Base-by-base conservation (phyloP, 1,284 basidiomycete species). In the Tylopilus sp. region DNA sequence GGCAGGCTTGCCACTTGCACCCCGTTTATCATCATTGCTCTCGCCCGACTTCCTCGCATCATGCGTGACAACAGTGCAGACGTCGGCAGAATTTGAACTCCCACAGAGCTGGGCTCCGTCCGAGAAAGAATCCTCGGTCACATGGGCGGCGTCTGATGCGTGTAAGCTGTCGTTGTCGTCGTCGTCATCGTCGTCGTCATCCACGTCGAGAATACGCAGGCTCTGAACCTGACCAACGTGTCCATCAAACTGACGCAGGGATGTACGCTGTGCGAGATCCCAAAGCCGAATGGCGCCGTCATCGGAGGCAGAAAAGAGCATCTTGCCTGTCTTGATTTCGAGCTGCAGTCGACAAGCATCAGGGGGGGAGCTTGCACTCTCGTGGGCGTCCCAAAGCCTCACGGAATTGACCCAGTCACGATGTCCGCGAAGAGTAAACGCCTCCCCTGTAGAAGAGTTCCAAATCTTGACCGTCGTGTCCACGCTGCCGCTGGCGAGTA, bases 361-460 rank as follows among this genome's bases (percentile, higher is more conserved):
- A 6, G 71, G 53, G 11, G 73, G 63, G 2, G 72, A 63, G 30
- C 62, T 63, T 53, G 71, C 67, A 5, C 73, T 68, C 44, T 74
- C 79, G 39, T 70, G 70, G 6, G 86, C 82, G 64, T 97, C 91
- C 96, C 97, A 99, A 16, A 99, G 73, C 53, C 88, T 82, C 18
- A 99, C 94, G 3, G 91, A 79, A 66, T 98, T 99, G 53, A 99
- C 94, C 95, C 97, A 98, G 63, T 98, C 95, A 35, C 78, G 76
- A 64, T 99, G 97, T 1, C 97, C 97, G 4, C 92, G 79, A 35
- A 99, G 75, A 4, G 91, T 92, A 68, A 96, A 97, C 44, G 93
- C 92, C 55, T 90, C 89, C 36, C 93, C 92, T 0, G 88, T 95
- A 36, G 86, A 82, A 66, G 97, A 86, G 70, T 98, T 97, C 94